Percentiles rank a stretch among this genome's conserved stretches.
Conservation (phyloP, 495 filamentous ascomycete species). For the Daldinia decipiens region DNA sequence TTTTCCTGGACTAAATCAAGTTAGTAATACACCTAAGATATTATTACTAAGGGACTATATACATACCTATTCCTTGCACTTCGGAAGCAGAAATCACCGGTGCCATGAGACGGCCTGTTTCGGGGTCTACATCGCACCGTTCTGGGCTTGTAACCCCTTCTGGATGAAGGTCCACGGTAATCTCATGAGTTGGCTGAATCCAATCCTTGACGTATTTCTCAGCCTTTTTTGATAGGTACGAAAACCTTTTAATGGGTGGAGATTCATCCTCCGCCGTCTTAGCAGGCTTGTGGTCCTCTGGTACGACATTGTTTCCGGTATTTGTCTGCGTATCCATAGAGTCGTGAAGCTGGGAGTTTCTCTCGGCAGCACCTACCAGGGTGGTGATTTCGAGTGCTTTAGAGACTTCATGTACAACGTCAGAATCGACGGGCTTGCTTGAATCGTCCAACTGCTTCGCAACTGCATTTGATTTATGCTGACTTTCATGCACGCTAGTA, state of each 20-base stretch:
- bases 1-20: neutral
- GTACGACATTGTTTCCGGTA: neutral
- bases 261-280: neutral
- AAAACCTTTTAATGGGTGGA: neutral
- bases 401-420: neutral
- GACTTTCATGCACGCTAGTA: neutral
- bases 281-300: neutral
- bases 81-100: slow-evolving; percentile 25
- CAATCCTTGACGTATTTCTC: slow-evolving; percentile 15
- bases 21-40: neutral
- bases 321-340: neutral
- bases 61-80: slow-evolving; percentile 27
- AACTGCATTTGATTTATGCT: neutral
- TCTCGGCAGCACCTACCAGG: neutral
- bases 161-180: slow-evolving; percentile 27
- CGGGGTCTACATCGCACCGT: slow-evolving; percentile 48
- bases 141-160: slow-evolving; percentile 34
- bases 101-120: slow-evolving; percentile 43
- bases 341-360: neutral
- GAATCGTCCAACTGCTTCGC: neutral
- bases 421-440: neutral
- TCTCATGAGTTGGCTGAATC: slow-evolving; percentile 14
- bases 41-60: neutral
- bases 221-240: neutral
- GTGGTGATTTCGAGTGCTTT: neutral